phyloP scores from a whole-genome alignment of 371 early-diverging fungal genomes.

The Rhizopus arrhizus region DNA sequence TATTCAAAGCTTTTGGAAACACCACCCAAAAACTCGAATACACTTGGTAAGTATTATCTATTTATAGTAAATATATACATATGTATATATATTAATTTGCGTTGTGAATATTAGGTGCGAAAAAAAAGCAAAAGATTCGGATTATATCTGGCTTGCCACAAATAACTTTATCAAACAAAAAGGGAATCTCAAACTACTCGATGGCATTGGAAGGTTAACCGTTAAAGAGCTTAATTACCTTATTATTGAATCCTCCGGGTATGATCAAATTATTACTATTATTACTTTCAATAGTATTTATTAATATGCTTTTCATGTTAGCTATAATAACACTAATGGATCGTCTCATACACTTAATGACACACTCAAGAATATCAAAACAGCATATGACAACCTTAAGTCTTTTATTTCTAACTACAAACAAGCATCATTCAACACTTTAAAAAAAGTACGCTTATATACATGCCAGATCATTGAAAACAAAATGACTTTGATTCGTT shows the following conservation, averaged over 20 bases:
- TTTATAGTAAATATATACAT: background rate
- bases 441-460: conserved; percentile 10
- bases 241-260: conserved; percentile 20
- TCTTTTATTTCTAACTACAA: conserved; percentile 7
- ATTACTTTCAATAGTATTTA: background rate
- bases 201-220: conserved; percentile 12
- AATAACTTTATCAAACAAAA: conserved; percentile 16
- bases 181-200: conserved; percentile 9
- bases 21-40: conserved; percentile 8
- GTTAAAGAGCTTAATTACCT: conserved; percentile 11
- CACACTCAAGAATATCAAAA: conserved; percentile 21
- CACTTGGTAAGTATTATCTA: conserved; percentile 19
- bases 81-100: conserved; percentile 5
- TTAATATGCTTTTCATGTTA: conserved; percentile 6
- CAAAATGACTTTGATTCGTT: conserved; percentile 21
- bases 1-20: conserved; percentile 25
- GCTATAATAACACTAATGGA: conserved; percentile 7
- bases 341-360: conserved; percentile 14
- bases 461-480: conserved; percentile 18
- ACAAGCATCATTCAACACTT: conserved; percentile 12
- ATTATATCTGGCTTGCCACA: conserved; percentile 19
- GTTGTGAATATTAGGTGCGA: conserved; percentile 17
- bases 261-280: conserved; percentile 5
- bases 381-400: conserved; percentile 13
- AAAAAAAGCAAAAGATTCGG: conserved; percentile 22